These are phyloP conservation scores for Globisporangium yorkense DNA, from an alignment of 352 stramenopile genomes.

Conservation along the genomic window DNA sequence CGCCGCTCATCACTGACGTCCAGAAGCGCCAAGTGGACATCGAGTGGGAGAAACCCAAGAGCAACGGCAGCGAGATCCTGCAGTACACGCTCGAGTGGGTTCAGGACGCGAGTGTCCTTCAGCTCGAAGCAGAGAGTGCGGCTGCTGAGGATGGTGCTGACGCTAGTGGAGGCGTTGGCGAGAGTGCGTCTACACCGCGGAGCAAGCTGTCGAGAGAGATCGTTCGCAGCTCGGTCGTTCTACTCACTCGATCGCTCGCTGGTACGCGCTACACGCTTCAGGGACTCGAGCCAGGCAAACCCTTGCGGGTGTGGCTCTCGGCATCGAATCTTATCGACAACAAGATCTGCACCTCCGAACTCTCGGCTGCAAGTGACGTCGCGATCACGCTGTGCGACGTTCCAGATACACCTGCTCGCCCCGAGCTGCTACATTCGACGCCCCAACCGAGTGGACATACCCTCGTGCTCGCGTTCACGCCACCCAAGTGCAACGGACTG, in stretches of 20 bases:
- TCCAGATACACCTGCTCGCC: slow-evolving; percentile 24
- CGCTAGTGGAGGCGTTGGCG: too few species aligned
- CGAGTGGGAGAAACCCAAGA: slow-evolving; percentile 49
- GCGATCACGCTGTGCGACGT: slow-evolving; percentile 43
- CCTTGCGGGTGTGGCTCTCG: slow-evolving; percentile 39
- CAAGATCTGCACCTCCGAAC: slow-evolving; percentile 34
- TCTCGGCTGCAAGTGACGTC: slow-evolving; percentile 32
- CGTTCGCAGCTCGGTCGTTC: slow-evolving; percentile 7
- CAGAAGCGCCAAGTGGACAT: slow-evolving; percentile 34
- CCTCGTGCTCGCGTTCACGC: slow-evolving; percentile 25
- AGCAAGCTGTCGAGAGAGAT: too few species aligned
- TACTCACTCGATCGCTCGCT: slow-evolving; percentile 50
- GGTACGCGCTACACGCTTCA: slow-evolving; percentile 38
- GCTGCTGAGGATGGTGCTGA: too few species aligned
- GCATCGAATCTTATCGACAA: slow-evolving; percentile 62
- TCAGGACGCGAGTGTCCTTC: slow-evolving; percentile 14
- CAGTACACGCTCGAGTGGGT: slow-evolving; percentile 61
- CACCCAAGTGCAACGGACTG: slow-evolving; percentile 47
- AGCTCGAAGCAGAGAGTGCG: too few species aligned
- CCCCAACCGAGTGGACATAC: slow-evolving; percentile 25
- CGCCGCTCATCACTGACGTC: slow-evolving; percentile 29
- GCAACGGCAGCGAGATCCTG: slow-evolving; percentile 64
- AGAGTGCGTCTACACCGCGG: background rate
- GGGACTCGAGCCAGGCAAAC: slow-evolving; percentile 29
- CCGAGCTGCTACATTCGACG: slow-evolving; percentile 18